These are phyloP conservation scores for Exobasidium cylindrosporum DNA, from an alignment of 1,284 basidiomycete species.

Conservation along the genomic window DNA sequence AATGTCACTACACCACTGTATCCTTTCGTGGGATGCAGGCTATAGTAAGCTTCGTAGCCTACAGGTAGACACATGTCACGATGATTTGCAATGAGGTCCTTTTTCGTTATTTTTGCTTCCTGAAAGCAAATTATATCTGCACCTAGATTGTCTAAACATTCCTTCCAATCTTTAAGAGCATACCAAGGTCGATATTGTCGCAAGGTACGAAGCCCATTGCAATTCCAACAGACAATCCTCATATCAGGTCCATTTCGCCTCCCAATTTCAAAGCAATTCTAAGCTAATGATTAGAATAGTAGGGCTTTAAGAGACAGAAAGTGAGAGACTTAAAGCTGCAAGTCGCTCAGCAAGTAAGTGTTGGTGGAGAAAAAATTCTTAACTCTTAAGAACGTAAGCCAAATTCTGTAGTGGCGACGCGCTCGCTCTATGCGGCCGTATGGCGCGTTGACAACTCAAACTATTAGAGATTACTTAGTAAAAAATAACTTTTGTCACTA, in stretches of 20 bases:
- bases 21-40: constrained; percentile 48
- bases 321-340: no score
- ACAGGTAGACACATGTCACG: constrained; percentile 37
- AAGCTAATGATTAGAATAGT: no score
- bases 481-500: no score
- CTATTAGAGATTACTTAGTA: no score
- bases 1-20: constrained; percentile 49
- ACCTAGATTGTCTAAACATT: constrained; percentile 42
- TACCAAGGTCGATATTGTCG: constrained; percentile 51
- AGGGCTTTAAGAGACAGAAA: no score
- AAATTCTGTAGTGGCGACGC: no score
- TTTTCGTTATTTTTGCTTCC: constrained; percentile 52
- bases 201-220: constrained; percentile 51
- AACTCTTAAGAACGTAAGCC: no score
- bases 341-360: no score
- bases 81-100: constrained; percentile 36
- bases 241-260: constrained; percentile 23
- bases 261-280: background rate
- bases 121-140: constrained; percentile 53
- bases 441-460: no score
- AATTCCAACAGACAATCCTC: constrained; percentile 51
- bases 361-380: no score
- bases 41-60: constrained; percentile 44
- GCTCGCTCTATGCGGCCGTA: no score
- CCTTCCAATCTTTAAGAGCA: constrained; percentile 41